Evolutionary conservation across 139 green algal genomes (phyloP), one percentile per base, ranked within the genome.

Genomic region (Chlorella ohadii): DNA sequence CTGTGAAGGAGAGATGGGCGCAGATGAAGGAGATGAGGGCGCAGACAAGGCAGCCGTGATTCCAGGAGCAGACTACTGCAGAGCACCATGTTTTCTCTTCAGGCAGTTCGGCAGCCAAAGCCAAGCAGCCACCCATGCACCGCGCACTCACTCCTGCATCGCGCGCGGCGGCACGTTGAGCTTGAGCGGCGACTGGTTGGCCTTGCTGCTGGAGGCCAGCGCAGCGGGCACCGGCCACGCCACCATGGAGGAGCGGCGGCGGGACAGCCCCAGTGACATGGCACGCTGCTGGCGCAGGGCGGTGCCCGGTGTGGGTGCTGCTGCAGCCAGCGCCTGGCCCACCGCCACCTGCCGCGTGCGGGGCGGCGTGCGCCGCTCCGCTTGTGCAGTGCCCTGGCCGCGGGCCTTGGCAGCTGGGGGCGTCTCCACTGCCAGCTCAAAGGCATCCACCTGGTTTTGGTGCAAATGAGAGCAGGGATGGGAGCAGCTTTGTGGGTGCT

Each of bases 391-490:
- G 78, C 20, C 12, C 15, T 38, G 31, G 44, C 44, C 44, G 44
- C 33, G 23, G 3, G 41, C 23, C 17, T 51, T 68, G 25, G 75
- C 55, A 64, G 77, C 76, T 17, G 72, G 75, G 22, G 79, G 88
- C 17, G 84, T 93, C 78, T 94, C 91, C 41, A 89, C 88, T 27
- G 76, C 57, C 67, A 94, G 80, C 71, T 94, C 82, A 86, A 92
- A 94, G 23, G 85, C 72, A 39, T 94, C 91, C 47, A 94, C 90
- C 88, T 94, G n/a, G n/a, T n/a, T n/a, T n/a, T n/a, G n/a, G n/a
- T n/a, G n/a, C n/a, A n/a, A n/a, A n/a, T n/a, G n/a, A n/a, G n/a
- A n/a, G n/a, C n/a, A n/a, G n/a, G n/a, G n/a, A n/a, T n/a, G n/a
- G n/a, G n/a, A n/a, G n/a, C n/a, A n/a, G n/a, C n/a, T n/a, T n/a